Base-by-base conservation (phyloP, 129 eudicot genomes). In the Deinandra increscens region DNA sequence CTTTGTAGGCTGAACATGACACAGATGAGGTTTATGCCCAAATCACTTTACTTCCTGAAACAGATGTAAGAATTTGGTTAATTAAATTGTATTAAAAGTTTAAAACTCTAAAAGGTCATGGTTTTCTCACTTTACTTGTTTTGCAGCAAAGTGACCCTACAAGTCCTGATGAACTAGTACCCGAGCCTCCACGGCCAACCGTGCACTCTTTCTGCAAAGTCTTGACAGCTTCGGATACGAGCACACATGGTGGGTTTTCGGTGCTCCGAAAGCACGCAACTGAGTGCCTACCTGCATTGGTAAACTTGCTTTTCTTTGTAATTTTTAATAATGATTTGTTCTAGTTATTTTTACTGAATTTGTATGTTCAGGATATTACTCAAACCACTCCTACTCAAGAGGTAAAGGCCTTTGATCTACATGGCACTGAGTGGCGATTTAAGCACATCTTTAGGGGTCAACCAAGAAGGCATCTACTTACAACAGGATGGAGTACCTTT, bases 401-500 rank as follows among this genome's bases (percentile, higher is more conserved):
- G 19, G 71, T 93, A 51, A 72, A 69, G 22, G 97, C 98, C 49
- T 81, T 55, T 70, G 98, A 93, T 83, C 90, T 93, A 17, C 98
- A 86, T 78, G 97, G 96, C 23, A 69, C 64, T 9, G 90, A 83
- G 55, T 93, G 98, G 98, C 84, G 79, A 39, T 89, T 93, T 60
- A 89, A 87, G 80, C 98, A 93, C 75, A 93, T 93, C 20, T 93
- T 86, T 71, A 77, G 98, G 85, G 98, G 98, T 55, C 99, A 94
- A 79, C 99, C 99, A 26, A 74, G 91, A 54, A 87, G 99, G 80
- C 99, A 94, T 81, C 82, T 94, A 74, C 97, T 94, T 37, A 89
- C 97, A 23, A 94, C 97, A 0, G 99, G 99, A 13, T 94, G 99
- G 99, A 94, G 99, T 78, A 86, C 91, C 4, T 94, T 94, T 79